Evolutionary conservation across 805 yeast species (phyloP).

Genomic region (Sungouiella thailandica): DNA sequence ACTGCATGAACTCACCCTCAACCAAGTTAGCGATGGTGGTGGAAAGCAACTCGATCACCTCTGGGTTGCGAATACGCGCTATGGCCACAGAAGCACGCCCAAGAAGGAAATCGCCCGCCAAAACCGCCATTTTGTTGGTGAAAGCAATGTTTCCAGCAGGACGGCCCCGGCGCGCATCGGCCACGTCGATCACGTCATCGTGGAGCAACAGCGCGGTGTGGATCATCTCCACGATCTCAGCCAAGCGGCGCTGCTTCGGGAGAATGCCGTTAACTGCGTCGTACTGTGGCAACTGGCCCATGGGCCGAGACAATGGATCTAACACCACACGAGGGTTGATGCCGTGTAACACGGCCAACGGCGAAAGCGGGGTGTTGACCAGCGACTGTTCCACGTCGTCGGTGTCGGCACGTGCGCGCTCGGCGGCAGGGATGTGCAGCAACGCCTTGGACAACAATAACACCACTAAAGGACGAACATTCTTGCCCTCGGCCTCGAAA

Average conservation of each 20-base stretch:
- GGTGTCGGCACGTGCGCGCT: slow-evolving; percentile 63
- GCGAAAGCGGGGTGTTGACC: slow-evolving; percentile 64
- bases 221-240: slow-evolving; percentile 97
- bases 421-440: slow-evolving; percentile 61
- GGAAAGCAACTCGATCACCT: slow-evolving; percentile 91
- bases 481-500: slow-evolving; percentile 94
- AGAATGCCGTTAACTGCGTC: slow-evolving; percentile 68
- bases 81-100: slow-evolving; percentile 97
- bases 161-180: slow-evolving; percentile 84
- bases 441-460: slow-evolving; percentile 78
- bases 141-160: slow-evolving; percentile 92
- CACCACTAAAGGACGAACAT: slow-evolving; percentile 87
- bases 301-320: slow-evolving; percentile 80
- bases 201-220: slow-evolving; percentile 94
- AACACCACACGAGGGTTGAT: slow-evolving; percentile 78
- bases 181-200: slow-evolving; percentile 92
- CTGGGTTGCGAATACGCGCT: slow-evolving; percentile 91
- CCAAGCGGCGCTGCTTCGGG: slow-evolving; percentile 91
- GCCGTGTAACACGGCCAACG: slow-evolving; percentile 80
- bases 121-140: slow-evolving; percentile 94
- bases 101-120: slow-evolving; percentile 92
- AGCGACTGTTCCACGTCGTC: slow-evolving; percentile 65
- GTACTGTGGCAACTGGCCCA: slow-evolving; percentile 60
- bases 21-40: slow-evolving; percentile 95
- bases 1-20: slow-evolving; percentile 98